Percentiles rank a stretch among this genome's conserved stretches.
Conservation (phyloP, 768 basidiomycete genomes). For the Strobilomyces dryophilus region DNA sequence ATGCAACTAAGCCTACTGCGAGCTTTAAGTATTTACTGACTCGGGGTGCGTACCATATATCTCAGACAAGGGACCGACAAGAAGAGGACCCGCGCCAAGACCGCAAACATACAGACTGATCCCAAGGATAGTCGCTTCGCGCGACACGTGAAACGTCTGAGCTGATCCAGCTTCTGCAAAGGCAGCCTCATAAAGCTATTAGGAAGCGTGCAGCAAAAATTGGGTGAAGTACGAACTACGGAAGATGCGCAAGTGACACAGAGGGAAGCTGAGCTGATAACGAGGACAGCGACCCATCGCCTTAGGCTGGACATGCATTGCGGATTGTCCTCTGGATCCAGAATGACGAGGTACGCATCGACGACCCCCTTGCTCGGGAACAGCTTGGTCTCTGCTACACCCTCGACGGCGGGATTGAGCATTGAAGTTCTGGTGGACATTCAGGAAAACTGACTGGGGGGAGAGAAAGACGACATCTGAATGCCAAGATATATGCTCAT, state of each 20-base stretch:
- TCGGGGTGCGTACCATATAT: slow-evolving; percentile 22
- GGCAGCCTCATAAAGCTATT: slow-evolving; percentile 39
- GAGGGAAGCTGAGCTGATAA: slow-evolving; percentile 44
- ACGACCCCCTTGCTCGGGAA: slow-evolving; percentile 1
- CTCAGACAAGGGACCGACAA: slow-evolving; percentile 43
- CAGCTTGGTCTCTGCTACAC: not conserved
- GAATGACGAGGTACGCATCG: slow-evolving; percentile 28
- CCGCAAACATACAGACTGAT: slow-evolving; percentile 44
- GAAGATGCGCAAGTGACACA: slow-evolving; percentile 56
- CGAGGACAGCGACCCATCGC: slow-evolving; percentile 47
- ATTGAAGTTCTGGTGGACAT: slow-evolving; percentile 9
- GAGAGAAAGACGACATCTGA: not conserved
- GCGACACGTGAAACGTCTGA: slow-evolving; percentile 46
- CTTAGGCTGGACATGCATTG: slow-evolving; percentile 35
- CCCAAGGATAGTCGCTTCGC: slow-evolving; percentile 46
- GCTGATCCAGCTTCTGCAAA: slow-evolving; percentile 62
- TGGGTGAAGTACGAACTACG: slow-evolving; percentile 36
- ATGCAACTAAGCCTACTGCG: not conserved
- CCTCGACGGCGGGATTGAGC: slow-evolving; percentile 7
- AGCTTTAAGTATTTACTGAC: not conserved
- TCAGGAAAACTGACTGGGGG: not conserved
- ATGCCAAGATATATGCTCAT: too few relatives aligned
- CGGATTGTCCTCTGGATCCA: slow-evolving; percentile 42
- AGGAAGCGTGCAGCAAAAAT: not conserved
- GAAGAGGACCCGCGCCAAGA: slow-evolving; percentile 31